phyloP scores from a whole-genome alignment of 176 grass and related monocot species.

The Phyllostachys edulis region DNA sequence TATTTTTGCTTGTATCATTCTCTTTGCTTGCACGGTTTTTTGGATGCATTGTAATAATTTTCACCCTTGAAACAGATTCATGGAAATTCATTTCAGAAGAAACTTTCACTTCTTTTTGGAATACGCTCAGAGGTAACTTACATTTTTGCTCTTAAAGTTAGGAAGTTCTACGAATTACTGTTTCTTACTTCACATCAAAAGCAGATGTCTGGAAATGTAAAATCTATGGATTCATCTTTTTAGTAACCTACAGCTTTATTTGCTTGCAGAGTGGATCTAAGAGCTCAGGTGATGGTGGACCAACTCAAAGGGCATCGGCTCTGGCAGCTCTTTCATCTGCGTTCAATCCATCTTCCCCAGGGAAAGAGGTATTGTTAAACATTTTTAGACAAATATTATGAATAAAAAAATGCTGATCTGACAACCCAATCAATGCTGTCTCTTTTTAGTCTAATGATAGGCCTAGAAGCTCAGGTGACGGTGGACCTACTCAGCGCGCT shows the following conservation, averaged over 20 bases:
- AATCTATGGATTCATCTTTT: neutral
- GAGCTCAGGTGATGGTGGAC: constrained; percentile 66
- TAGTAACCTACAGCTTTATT: neutral
- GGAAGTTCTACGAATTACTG: neutral
- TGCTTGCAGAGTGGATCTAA: constrained; percentile 49
- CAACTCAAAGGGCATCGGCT: constrained; percentile 93
- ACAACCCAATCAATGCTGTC: constrained; percentile 2
- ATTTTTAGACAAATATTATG: neutral
- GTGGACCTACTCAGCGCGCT: constrained; percentile 78
- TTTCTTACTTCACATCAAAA: constrained; percentile 5
- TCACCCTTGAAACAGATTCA: constrained; percentile 64
- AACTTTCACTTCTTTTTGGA: constrained; percentile 78
- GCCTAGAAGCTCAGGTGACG: constrained; percentile 48
- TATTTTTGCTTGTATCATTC: neutral
- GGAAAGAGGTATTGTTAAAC: constrained; percentile 40
- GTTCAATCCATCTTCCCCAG: constrained; percentile 71
- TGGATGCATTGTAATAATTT: constrained; percentile 13
- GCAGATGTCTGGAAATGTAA: neutral
- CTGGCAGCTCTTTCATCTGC: constrained; percentile 89
- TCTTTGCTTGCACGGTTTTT: constrained; percentile 14
- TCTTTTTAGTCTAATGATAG: constrained; percentile 45
- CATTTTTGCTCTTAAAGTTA: constrained; percentile 8
- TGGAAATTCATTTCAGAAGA: constrained; percentile 96
- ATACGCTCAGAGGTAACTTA: constrained; percentile 60
- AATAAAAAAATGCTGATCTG: neutral